Conservation (phyloP, 768 basidiomycete genomes). For the Boletales sp. region DNA sequence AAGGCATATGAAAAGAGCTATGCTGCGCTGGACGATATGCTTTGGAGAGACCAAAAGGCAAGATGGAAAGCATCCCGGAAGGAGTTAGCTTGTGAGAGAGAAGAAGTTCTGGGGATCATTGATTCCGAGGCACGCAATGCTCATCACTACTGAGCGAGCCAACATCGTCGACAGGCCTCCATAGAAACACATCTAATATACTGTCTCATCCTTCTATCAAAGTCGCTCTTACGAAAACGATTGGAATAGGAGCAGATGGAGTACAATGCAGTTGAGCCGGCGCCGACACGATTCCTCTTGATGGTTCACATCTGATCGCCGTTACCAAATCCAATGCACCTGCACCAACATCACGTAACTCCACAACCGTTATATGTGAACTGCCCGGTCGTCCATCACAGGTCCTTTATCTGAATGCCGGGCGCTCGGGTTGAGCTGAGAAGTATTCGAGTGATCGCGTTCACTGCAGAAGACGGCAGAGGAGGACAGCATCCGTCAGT, state of each 20-base stretch:
- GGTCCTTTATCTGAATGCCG: slow-evolving; percentile 84
- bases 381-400: slow-evolving; percentile 33
- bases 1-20: slow-evolving; percentile 22
- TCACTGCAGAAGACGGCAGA: slow-evolving; percentile 51
- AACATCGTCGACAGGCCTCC: not conserved
- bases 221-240: not conserved
- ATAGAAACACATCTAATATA: slow-evolving; percentile 3
- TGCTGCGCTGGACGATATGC: slow-evolving; percentile 29
- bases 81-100: slow-evolving; percentile 1
- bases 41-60: slow-evolving; percentile 39
- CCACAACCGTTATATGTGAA: not conserved
- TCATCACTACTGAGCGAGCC: slow-evolving; percentile 1
- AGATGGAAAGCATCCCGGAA: slow-evolving; percentile 26
- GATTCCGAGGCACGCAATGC: slow-evolving; percentile 8
- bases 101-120: slow-evolving; percentile 3
- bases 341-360: slow-evolving; percentile 14
- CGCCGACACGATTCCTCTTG: not conserved
- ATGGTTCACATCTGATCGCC: slow-evolving; percentile 19
- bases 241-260: not conserved
- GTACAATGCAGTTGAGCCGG: not conserved
- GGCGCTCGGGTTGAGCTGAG: slow-evolving; percentile 86
- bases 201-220: not conserved
- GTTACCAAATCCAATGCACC: slow-evolving; percentile 19
- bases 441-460: slow-evolving; percentile 73
- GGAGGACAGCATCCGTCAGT: slow-evolving; percentile 11